Percentiles rank a stretch among this genome's conserved stretches.
These are phyloP conservation scores for Lyophyllum shimeji DNA, from an alignment of 768 basidiomycete genomes.

Conservation along the genomic window DNA sequence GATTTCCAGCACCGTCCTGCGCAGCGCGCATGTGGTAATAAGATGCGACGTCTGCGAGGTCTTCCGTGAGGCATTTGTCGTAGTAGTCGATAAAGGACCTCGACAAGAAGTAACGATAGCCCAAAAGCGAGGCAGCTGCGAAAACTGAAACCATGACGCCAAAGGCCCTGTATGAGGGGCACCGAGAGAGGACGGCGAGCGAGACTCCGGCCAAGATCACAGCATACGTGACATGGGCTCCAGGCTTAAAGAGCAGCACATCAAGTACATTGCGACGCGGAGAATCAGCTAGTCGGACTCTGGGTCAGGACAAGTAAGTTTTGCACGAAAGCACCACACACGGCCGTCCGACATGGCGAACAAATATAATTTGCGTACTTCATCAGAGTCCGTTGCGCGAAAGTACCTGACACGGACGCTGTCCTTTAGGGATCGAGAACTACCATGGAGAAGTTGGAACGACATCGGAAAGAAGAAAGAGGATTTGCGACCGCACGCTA, in stretches of 20 bases:
- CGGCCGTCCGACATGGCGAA: constrained; percentile 6
- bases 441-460: neutral
- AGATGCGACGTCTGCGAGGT: constrained; percentile 19
- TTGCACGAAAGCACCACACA: neutral
- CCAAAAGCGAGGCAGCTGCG: constrained; percentile 1
- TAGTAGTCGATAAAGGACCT: constrained; percentile 6
- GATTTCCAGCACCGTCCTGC: neutral
- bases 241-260: constrained; percentile 7
- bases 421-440: neutral
- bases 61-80: constrained; percentile 11
- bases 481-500: neutral
- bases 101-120: constrained; percentile 15
- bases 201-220: constrained; percentile 1
- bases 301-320: neutral
- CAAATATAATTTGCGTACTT: constrained; percentile 8
- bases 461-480: neutral
- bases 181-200: constrained; percentile 3
- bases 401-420: constrained; percentile 12
- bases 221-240: constrained; percentile 13
- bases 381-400: constrained; percentile 3
- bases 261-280: constrained; percentile 13
- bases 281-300: constrained; percentile 16
- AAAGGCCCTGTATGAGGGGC: neutral
- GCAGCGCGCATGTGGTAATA: constrained; percentile 15
- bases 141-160: constrained; percentile 5